Base-by-base conservation (phyloP, 805 yeast genomes). In the Millerozyma miso region DNA sequence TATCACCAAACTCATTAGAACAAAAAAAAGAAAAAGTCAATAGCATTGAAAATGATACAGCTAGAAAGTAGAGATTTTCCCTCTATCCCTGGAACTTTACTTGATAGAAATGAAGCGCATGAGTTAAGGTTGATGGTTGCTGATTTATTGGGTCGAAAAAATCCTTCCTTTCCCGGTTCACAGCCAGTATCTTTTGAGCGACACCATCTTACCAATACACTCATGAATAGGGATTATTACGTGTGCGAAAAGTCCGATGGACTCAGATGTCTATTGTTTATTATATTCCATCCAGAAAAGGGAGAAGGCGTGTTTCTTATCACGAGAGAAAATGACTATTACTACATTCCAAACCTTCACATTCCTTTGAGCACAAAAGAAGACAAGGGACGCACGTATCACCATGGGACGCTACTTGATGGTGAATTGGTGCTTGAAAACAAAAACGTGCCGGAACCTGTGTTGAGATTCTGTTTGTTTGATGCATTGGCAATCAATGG, bases 161-260 rank as follows among this genome's bases (percentile, higher is more conserved):
- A 80, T 26, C 73, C 76, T 33, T 69, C 75, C 14, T 90, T 90
- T 54, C 95, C 96, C 2, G 97, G 99, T 0, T 83, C 97, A 1
- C 99, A 95, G 63, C 99, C 99, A 0, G 87, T 91, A 2, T 87
- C 96, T 19, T 90, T 93, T 58, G 82, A 86, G 35, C 73, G 88
- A 42, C 68, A 74, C 29, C 97, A 91, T 63, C 69, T 93, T 18
- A 60, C 60, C 60, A 78, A 79, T 37, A 78, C 81, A 29, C 67
- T 93, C 38, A 59, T 75, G 57, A 65, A 73, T 3, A 81, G 82
- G 45, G 98, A 95, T 55, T 93, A 90, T 58, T 83, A 81, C 51
- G 99, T 93, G 0, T 95, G 99, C 67, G 99, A 93, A 56, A 93
- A 93, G 60, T 80, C 93, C 0, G 99, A 93, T 63, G 99, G 99